These are phyloP conservation scores for Trametes polyzona DNA, from an alignment of 1,284 basidiomycete genomes.

Conservation along the genomic window DNA sequence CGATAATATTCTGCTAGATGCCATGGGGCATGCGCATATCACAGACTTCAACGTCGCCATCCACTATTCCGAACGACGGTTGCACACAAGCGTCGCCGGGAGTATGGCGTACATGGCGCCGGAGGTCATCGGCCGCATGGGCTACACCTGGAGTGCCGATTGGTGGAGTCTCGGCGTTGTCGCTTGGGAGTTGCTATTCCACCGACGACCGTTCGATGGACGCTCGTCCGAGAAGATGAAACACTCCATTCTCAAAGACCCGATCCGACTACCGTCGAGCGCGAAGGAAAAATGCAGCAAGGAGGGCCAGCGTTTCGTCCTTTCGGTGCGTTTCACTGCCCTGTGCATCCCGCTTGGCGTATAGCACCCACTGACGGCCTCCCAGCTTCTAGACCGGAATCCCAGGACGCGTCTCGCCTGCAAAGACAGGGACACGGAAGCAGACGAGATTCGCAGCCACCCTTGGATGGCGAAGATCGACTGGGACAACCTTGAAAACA, in stretches of 20 bases:
- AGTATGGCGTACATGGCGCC: slow-evolving; percentile 99
- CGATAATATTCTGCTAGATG: slow-evolving; percentile 94
- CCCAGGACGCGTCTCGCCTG: slow-evolving; percentile 84
- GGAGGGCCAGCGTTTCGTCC: slow-evolving; percentile 43
- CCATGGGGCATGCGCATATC: slow-evolving; percentile 91
- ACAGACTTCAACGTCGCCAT: slow-evolving; percentile 99
- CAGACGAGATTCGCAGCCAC: slow-evolving; percentile 79
- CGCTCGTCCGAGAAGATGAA: slow-evolving; percentile 85
- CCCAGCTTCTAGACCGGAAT: slow-evolving; percentile 86
- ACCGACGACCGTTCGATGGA: slow-evolving; percentile 88
- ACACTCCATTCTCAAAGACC: slow-evolving; percentile 75
- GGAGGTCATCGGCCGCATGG: slow-evolving; percentile 78
- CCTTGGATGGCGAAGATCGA: slow-evolving; percentile 86
- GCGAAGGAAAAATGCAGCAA: slow-evolving; percentile 42
- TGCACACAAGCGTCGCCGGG: slow-evolving; percentile 92
- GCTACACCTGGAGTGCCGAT: slow-evolving; percentile 90
- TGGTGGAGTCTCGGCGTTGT: slow-evolving; percentile 96
- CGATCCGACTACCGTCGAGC: slow-evolving; percentile 66
- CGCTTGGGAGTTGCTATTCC: slow-evolving; percentile 88
- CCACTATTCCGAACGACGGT: slow-evolving; percentile 86
- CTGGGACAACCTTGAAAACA: slow-evolving; percentile 80
- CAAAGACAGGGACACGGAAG: slow-evolving; percentile 63
- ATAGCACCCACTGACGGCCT: slow-evolving; percentile 16
- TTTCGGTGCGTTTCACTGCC: slow-evolving; percentile 60
- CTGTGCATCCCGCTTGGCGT: slow-evolving; percentile 18